Conservation (phyloP, 345 rosid species). For the Clarkia xantiana region DNA sequence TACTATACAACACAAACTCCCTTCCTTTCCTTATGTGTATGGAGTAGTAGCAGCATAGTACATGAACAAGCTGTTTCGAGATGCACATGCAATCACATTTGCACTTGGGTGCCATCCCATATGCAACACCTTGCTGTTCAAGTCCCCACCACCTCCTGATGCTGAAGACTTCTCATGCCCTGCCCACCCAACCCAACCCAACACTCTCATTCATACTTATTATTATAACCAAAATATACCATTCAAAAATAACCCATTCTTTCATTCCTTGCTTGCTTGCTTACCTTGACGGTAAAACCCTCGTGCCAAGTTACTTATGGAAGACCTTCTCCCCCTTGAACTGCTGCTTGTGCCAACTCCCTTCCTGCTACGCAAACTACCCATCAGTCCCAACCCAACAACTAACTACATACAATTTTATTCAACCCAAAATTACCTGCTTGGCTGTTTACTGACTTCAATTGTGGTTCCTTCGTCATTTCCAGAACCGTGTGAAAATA, state of each 20-base stretch:
- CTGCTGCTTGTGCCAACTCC: slow-evolving; percentile 19
- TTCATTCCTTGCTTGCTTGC: too few relatives aligned
- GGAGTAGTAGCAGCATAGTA: slow-evolving; percentile 25
- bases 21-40: too few relatives aligned
- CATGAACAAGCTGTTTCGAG: slow-evolving; percentile 46
- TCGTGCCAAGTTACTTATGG: slow-evolving; percentile 42
- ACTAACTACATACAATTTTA: too few relatives aligned
- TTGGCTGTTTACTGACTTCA: slow-evolving; percentile 33
- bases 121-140: slow-evolving; percentile 37
- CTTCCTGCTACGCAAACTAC: too few relatives aligned
- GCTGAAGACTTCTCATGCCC: slow-evolving; percentile 27
- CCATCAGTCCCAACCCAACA: slow-evolving; percentile 6
- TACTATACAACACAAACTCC: too few relatives aligned
- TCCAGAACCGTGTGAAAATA: slow-evolving; percentile 35
- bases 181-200: too few relatives aligned
- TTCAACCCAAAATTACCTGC: too few relatives aligned
- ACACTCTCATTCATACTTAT: too few relatives aligned
- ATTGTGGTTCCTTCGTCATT: slow-evolving; percentile 30
- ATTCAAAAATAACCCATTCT: too few relatives aligned
- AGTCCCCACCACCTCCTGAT: slow-evolving; percentile 17
- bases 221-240: too few relatives aligned
- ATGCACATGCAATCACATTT: slow-evolving; percentile 42
- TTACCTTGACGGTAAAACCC: slow-evolving; percentile 43
- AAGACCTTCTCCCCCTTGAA: slow-evolving; percentile 36
- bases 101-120: slow-evolving; percentile 48